Conservation (phyloP, 176 grass and related monocot species). For the barley (Hordeum vulgare) region DNA sequence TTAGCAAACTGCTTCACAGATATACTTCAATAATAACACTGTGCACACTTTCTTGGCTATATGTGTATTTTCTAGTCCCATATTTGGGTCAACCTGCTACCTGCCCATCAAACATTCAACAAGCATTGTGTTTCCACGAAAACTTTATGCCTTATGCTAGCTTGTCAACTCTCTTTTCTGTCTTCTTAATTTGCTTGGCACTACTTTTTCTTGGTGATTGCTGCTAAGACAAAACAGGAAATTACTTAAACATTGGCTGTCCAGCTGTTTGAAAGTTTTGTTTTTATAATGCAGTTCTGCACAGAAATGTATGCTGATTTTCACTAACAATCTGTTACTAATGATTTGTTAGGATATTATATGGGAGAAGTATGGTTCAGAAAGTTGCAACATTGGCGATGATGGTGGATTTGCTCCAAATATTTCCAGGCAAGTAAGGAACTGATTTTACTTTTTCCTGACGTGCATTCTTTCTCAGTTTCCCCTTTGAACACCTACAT, state of each 20-base stretch:
- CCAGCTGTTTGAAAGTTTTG: not conserved
- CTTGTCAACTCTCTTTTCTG: not conserved
- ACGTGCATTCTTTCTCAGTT: not conserved
- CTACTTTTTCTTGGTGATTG: slow-evolving; percentile 2
- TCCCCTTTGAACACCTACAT: not conserved
- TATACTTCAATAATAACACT: not conserved
- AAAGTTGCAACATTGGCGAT: slow-evolving; percentile 73
- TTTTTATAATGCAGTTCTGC: not conserved
- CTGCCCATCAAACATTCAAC: not conserved
- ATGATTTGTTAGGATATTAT: slow-evolving; percentile 63
- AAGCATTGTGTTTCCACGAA: not conserved
- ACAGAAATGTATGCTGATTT: not conserved
- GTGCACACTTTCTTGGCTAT: not conserved
- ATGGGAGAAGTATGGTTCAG: slow-evolving; percentile 56
- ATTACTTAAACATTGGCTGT: not conserved
- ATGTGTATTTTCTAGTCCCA: not conserved
- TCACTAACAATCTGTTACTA: not conserved
- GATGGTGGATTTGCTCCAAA: slow-evolving; percentile 96
- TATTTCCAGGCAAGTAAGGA: slow-evolving; percentile 76
- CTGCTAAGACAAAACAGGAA: not conserved
- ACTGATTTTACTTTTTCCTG: slow-evolving; percentile 10
- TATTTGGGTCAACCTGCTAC: slow-evolving; percentile 1
- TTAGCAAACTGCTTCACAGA: not conserved
- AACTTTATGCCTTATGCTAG: not conserved
- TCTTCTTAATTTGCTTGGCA: not conserved